Evolutionary conservation across 495 filamentous ascomycete genomes (phyloP), one percentile per base, ranked within the genome.

Genomic region (Rusavskia elegans): DNA sequence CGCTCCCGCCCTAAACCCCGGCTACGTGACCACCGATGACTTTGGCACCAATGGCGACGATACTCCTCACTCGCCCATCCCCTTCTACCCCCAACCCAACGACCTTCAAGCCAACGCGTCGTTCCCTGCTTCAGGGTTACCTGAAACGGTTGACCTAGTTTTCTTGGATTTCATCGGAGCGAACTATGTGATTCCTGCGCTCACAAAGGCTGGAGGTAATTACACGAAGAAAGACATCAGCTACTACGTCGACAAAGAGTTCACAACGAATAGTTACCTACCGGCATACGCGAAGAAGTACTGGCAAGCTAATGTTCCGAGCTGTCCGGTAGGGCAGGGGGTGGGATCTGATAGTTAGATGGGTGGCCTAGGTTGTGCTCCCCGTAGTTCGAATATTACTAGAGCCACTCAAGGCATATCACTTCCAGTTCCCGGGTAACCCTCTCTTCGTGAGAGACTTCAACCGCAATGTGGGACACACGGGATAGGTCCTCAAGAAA

Each of bases 201-300:
- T 75, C 51, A 59, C 59, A n/a, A 57, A 56, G 23, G 53, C 69
- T 13, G 71, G 72, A 7, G 62, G 53, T 0, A 64, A 62, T 23
- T 74, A 71, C 52, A 68, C 61, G 17, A 50, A 55, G 23, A 45
- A 37, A 11, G 63, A 70, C 56, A 66, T 73, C 25, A 52, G 44
- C 30, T 67, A 68, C 39, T 77, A 75, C 52, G 48, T 77, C 21
- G 58, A 61, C 17, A 56, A 55, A 13, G 60, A 58, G 20, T 73
- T 74, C 51, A 71, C 66, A 8, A 71, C 70, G 25, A 71, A 72
- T 51, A 70, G 64, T 41, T 75, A 75, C 52, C 57, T 76, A 53
- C 70, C 71, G 2, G 62, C 56, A 23, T 76, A 76, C 62, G 68
- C 73, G 29, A 65, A 67, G 62, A 53, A 61, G 50, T 52, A 51